These are phyloP conservation scores for Chrysophaeum taylorii DNA, from an alignment of 352 stramenopile genomes.

Conservation along the genomic window DNA sequence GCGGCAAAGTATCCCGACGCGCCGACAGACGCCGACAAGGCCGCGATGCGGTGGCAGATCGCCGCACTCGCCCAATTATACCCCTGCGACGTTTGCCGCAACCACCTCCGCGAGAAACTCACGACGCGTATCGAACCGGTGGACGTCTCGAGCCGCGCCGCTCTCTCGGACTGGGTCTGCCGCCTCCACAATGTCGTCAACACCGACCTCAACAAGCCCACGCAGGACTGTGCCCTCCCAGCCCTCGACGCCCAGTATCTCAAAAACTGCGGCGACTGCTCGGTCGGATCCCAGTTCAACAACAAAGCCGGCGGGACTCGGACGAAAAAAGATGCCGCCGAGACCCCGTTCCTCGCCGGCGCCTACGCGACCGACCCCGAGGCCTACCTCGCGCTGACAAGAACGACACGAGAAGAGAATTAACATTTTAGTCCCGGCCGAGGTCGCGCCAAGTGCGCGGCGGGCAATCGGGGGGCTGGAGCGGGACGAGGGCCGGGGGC, in stretches of 20 bases:
- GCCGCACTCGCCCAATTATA: slow-evolving; percentile 23
- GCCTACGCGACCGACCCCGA: too few relatives aligned
- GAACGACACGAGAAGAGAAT: too few relatives aligned
- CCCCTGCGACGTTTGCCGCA: slow-evolving; percentile 25
- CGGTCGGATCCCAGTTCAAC: not conserved
- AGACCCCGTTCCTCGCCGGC: too few relatives aligned
- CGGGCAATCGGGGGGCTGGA: too few relatives aligned
- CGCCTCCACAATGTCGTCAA: not conserved
- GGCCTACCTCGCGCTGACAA: too few relatives aligned
- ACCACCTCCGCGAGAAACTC: slow-evolving; percentile 21
- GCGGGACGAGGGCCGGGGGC: not conserved
- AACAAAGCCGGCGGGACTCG: too few relatives aligned
- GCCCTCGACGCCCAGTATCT: not conserved
- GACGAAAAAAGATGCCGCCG: too few relatives aligned
- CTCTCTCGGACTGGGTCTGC: not conserved
- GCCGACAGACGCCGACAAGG: slow-evolving; percentile 21
- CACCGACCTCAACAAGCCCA: not conserved
- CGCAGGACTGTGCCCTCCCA: not conserved
- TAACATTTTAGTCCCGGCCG: too few relatives aligned
- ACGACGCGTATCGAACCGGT: too few relatives aligned
- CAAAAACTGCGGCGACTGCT: not conserved
- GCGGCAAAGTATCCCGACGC: slow-evolving; percentile 27
- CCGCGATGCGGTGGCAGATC: slow-evolving; percentile 17
- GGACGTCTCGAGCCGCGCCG: too few relatives aligned
- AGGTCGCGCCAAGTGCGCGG: too few relatives aligned